A percentile compares a stretch with the other conserved stretches of the same genome.
These are phyloP conservation scores for Wickerhamiella spandovensis DNA, from an alignment of 805 yeast species.

Conservation along the genomic window DNA sequence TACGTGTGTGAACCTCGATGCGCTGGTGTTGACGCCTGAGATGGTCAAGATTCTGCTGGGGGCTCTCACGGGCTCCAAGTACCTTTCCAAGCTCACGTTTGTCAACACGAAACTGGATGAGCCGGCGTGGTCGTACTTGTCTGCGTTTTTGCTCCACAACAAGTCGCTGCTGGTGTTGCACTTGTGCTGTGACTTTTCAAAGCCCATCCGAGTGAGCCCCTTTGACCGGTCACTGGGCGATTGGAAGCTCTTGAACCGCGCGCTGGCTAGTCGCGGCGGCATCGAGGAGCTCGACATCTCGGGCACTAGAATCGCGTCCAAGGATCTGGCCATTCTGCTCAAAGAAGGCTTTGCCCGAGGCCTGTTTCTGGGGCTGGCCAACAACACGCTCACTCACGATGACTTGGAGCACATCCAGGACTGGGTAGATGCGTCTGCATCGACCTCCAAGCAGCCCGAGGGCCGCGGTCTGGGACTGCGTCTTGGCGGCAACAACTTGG, in stretches of 20 bases:
- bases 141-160: constrained; percentile 60
- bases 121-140: constrained; percentile 66
- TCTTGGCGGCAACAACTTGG: constrained; percentile 63
- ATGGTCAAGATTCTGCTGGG: constrained; percentile 66
- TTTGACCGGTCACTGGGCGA: constrained; percentile 59
- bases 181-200: constrained; percentile 18
- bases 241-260: constrained; percentile 65
- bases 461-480: constrained; percentile 53
- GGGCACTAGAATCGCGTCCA: constrained; percentile 47
- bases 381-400: constrained; percentile 47
- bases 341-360: constrained; percentile 45
- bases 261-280: constrained; percentile 46
- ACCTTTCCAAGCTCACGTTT: constrained; percentile 58
- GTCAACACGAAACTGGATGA: constrained; percentile 62
- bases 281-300: constrained; percentile 68
- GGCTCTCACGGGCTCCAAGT: constrained; percentile 52
- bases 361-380: constrained; percentile 60
- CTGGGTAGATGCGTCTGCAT: constrained; percentile 33
- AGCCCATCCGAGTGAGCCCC: constrained; percentile 9
- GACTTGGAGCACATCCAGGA: constrained; percentile 43
- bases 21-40: constrained; percentile 56
- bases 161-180: constrained; percentile 22
- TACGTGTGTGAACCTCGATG: constrained; percentile 62
- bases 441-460: constrained; percentile 16
- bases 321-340: constrained; percentile 43